Percentiles rank a stretch among this genome's conserved stretches.
These are phyloP conservation scores for Colletotrichum tanaceti DNA, from an alignment of 2,329 filamentous ascomycete species.

Conservation along the genomic window DNA sequence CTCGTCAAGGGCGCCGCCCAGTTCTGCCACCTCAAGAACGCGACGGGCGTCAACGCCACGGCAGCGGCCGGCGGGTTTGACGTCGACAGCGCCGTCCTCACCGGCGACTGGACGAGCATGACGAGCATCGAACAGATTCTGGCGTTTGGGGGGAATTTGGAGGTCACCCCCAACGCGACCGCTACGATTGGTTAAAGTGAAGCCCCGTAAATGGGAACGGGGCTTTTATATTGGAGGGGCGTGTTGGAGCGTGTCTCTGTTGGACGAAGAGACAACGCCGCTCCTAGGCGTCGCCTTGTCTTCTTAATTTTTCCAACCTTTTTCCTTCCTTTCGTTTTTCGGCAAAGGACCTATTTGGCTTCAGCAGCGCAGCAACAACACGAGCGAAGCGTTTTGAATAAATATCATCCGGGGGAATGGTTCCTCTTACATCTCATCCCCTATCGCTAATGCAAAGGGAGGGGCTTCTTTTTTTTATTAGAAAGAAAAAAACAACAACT, in stretches of 20 bases:
- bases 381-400: not conserved
- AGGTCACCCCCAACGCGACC: constrained; percentile 23
- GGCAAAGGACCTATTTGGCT: not conserved
- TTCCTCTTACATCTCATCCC: not conserved
- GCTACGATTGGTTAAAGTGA: not conserved
- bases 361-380: not conserved
- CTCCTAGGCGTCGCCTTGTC: too few relatives aligned
- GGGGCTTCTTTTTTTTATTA: too few relatives aligned
- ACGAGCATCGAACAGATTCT: constrained; percentile 32
- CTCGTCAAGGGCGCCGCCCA: constrained; percentile 36
- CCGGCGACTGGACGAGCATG: constrained; percentile 27
- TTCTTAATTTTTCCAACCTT: too few relatives aligned
- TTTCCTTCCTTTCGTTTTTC: not conserved
- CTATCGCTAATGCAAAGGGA: not conserved
- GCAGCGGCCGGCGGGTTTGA: constrained; percentile 29
- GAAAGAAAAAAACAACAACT: too few relatives aligned
- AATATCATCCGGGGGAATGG: not conserved
- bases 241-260: not conserved
- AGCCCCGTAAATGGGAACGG: not conserved
- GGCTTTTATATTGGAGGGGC: too few relatives aligned
- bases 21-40: constrained; percentile 40
- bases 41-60: constrained; percentile 37
- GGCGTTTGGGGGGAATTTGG: constrained; percentile 34
- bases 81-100: constrained; percentile 37
- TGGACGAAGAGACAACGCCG: not conserved